These are phyloP conservation scores for Huntiella decipiens DNA, from an alignment of 2,329 filamentous ascomycete species.

Conservation along the genomic window DNA sequence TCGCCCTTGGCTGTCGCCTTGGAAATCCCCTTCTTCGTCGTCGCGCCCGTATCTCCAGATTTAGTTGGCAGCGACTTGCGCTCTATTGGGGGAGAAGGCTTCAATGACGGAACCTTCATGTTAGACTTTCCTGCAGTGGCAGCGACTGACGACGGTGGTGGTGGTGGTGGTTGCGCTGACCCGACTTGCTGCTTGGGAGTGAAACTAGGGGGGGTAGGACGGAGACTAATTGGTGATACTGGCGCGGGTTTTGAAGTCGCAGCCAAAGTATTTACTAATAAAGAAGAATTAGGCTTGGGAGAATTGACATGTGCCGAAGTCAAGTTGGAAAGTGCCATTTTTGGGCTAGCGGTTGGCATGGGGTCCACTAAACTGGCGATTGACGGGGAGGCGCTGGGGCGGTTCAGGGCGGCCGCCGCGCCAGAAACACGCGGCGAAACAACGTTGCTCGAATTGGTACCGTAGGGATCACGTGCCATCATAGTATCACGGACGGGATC, in stretches of 20 bases:
- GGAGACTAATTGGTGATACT: background rate
- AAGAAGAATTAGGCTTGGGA: background rate
- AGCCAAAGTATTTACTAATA: background rate
- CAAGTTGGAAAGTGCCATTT: slow-evolving; percentile 17
- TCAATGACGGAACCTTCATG: slow-evolving; percentile 9
- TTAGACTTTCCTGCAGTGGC: background rate
- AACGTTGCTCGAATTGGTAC: slow-evolving; percentile 22
- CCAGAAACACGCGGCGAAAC: slow-evolving; percentile 29
- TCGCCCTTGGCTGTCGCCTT: slow-evolving; percentile 21
- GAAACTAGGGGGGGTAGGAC: background rate
- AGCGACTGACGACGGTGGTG: background rate
- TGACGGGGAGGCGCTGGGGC: slow-evolving; percentile 75
- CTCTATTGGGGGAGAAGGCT: slow-evolving; percentile 10
- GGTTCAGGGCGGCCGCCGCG: slow-evolving; percentile 27
- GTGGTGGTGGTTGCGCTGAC: background rate
- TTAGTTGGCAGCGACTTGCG: slow-evolving; percentile 9
- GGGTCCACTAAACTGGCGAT: slow-evolving; percentile 79
- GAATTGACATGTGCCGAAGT: background rate
- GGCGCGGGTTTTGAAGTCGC: background rate
- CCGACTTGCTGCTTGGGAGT: background rate
- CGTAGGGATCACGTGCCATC: slow-evolving; percentile 29
- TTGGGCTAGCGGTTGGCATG: slow-evolving; percentile 18
- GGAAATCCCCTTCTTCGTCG: background rate
- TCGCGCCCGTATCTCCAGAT: background rate
- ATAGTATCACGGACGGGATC: slow-evolving; percentile 46